A percentile compares a stretch with the other conserved stretches of the same genome.
Evolutionary conservation across 164 flowering plant species (phyloP).

Genomic region (Magnolia officinalis): DNA sequence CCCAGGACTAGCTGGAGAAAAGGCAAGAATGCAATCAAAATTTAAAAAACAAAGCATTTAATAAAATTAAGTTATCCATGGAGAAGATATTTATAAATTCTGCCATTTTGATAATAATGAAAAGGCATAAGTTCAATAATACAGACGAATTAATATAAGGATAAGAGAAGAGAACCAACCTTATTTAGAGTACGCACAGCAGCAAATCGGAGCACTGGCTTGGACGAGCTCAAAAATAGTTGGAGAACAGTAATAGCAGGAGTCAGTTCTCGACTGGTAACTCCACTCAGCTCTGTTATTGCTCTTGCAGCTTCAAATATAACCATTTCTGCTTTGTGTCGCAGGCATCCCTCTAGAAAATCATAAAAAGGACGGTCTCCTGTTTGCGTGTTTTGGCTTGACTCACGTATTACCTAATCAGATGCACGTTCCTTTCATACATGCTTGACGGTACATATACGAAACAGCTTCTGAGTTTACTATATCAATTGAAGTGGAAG

Average conservation of each 20-base stretch:
- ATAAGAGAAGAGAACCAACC: slow-evolving; percentile 32
- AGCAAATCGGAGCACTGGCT: slow-evolving; percentile 95
- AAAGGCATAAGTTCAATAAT: too few species aligned
- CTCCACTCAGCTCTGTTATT: slow-evolving; percentile 85
- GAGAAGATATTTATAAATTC: too few species aligned
- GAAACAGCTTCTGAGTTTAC: background rate
- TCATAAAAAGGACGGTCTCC: slow-evolving; percentile 97
- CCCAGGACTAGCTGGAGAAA: too few species aligned
- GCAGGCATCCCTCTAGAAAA: slow-evolving; percentile 86
- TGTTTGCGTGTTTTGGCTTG: slow-evolving; percentile 55
- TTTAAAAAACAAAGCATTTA: too few species aligned
- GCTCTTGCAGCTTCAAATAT: slow-evolving; percentile 97
- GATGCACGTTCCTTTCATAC: background rate
- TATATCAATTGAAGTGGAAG: background rate
- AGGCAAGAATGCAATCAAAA: too few species aligned
- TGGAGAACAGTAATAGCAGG: slow-evolving; percentile 98
- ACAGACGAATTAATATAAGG: too few species aligned
- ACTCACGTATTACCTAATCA: slow-evolving; percentile 77
- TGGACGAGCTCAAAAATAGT: slow-evolving; percentile 87
- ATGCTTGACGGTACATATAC: background rate
- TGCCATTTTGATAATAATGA: too few species aligned
- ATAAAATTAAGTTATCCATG: too few species aligned
- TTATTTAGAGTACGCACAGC: slow-evolving; percentile 95
- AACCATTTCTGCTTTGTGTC: slow-evolving; percentile 99
- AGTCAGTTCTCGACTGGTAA: slow-evolving; percentile 78